Conservation (phyloP, 257 asterid species). For the Salvia hispanica region DNA sequence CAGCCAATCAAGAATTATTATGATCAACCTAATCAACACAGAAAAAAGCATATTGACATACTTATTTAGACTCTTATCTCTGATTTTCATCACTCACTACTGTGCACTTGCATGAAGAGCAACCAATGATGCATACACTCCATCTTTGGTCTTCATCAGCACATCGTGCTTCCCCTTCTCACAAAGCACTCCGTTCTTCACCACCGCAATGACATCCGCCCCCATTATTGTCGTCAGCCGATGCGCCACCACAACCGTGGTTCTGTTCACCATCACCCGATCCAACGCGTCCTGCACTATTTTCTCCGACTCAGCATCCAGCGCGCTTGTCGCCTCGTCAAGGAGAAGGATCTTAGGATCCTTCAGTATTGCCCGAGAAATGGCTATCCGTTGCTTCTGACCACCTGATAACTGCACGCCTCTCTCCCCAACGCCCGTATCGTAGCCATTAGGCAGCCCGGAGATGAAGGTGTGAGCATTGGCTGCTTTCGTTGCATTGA, state of each 20-base stretch:
- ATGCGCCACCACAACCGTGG: constrained; percentile 77
- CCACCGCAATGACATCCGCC: constrained; percentile 69
- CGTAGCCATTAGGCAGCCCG: constrained; percentile 70
- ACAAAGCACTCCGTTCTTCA: constrained; percentile 65
- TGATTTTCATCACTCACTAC: not conserved
- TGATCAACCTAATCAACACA: no score
- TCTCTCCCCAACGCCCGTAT: constrained; percentile 55
- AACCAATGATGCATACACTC: constrained; percentile 69
- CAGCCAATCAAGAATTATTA: no score
- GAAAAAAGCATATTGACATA: no score
- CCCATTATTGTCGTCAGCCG: constrained; percentile 62
- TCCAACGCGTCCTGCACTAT: constrained; percentile 24
- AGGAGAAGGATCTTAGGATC: constrained; percentile 49
- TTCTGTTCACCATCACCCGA: constrained; percentile 54
- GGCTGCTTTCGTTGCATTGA: constrained; percentile 60
- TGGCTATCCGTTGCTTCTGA: constrained; percentile 56
- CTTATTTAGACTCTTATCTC: no score
- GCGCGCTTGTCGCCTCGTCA: constrained; percentile 60
- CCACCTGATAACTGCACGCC: constrained; percentile 58
- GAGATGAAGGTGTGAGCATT: constrained; percentile 74
- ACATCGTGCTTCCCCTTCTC: constrained; percentile 70
- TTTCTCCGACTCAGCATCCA: constrained; percentile 53
- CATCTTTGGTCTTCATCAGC: constrained; percentile 56
- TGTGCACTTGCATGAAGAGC: constrained; percentile 56
- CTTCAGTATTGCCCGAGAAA: constrained; percentile 48